phyloP scores from a whole-genome alignment of 805 yeast genomes.

The Yarrowia phangngaensis region DNA sequence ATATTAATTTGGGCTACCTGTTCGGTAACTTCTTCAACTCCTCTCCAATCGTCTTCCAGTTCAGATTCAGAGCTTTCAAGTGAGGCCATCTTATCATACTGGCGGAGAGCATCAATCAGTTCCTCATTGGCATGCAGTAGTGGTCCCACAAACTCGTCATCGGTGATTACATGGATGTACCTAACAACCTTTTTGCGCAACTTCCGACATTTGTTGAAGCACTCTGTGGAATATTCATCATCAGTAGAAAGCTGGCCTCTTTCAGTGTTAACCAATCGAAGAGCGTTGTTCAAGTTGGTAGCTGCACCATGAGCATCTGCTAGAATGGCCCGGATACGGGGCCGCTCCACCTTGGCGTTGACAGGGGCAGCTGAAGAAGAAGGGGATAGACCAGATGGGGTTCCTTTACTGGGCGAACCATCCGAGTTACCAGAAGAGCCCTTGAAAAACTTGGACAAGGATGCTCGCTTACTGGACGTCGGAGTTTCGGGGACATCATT shows the following conservation, averaged over 20 bases:
- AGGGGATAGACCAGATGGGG: constrained; percentile 4
- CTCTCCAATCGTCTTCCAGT: constrained; percentile 40
- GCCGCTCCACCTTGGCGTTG: constrained; percentile 54
- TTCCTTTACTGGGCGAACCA: no score
- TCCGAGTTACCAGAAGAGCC: constrained; percentile 1
- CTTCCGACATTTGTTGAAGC: constrained; percentile 69
- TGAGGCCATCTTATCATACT: constrained; percentile 57
- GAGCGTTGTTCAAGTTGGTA: constrained; percentile 60
- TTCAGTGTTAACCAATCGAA: constrained; percentile 46
- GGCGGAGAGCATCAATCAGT: constrained; percentile 66
- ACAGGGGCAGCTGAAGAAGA: constrained; percentile 1
- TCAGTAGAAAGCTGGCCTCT: constrained; percentile 54
- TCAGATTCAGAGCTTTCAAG: constrained; percentile 45
- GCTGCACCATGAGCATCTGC: constrained; percentile 75
- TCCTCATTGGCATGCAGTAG: constrained; percentile 88
- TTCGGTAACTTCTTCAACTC: constrained; percentile 36
- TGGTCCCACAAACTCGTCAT: constrained; percentile 84
- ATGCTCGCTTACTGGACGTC: constrained; percentile 12
- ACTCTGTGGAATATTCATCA: constrained; percentile 54
- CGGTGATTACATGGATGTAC: constrained; percentile 77
- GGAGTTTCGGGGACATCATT: constrained; percentile 1
- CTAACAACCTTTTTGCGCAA: constrained; percentile 74
- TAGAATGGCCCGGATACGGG: constrained; percentile 61
- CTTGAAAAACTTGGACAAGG: constrained; percentile 14
- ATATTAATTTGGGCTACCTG: constrained; percentile 16